Percentiles rank a stretch among this genome's conserved stretches.
Evolutionary conservation across 2,329 filamentous ascomycete species (phyloP).

Genomic region (Scolecobasidium constrictum): DNA sequence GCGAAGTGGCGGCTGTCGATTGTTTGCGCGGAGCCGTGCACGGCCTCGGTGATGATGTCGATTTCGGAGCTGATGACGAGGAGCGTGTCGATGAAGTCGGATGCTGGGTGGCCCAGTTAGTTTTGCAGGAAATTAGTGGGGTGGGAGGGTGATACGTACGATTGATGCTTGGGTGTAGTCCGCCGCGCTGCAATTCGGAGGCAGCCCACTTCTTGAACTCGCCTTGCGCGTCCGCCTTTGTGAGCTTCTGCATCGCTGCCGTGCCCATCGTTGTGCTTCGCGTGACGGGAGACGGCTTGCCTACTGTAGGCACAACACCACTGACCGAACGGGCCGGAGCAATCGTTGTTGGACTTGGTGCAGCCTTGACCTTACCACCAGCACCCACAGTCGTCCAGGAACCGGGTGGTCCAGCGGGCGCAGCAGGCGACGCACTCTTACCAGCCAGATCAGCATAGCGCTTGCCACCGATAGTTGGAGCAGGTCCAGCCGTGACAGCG

Average conservation of each 20-base stretch:
- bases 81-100: constrained; percentile 69
- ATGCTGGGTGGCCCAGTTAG: constrained; percentile 42
- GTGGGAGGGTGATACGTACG: constrained; percentile 37
- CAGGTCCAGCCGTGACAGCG: constrained; percentile 30
- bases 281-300: constrained; percentile 41
- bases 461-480: constrained; percentile 51
- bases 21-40: constrained; percentile 77
- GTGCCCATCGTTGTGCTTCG: constrained; percentile 37
- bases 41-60: constrained; percentile 77
- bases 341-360: constrained; percentile 42
- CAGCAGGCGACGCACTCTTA: constrained; percentile 46
- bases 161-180: constrained; percentile 53
- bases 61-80: constrained; percentile 65
- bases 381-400: constrained; percentile 96
- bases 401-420: constrained; percentile 33
- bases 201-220: constrained; percentile 93
- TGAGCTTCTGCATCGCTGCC: constrained; percentile 16
- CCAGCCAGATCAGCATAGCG: constrained; percentile 90
- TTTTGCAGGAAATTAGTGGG: neutral
- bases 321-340: constrained; percentile 37
- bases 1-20: constrained; percentile 91
- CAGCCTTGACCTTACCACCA: constrained; percentile 78
- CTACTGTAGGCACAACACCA: constrained; percentile 25
- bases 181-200: constrained; percentile 62
- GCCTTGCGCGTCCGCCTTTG: constrained; percentile 59